Conservation (phyloP, 2,329 filamentous ascomycete genomes). For the Ustilaginoidea virens region DNA sequence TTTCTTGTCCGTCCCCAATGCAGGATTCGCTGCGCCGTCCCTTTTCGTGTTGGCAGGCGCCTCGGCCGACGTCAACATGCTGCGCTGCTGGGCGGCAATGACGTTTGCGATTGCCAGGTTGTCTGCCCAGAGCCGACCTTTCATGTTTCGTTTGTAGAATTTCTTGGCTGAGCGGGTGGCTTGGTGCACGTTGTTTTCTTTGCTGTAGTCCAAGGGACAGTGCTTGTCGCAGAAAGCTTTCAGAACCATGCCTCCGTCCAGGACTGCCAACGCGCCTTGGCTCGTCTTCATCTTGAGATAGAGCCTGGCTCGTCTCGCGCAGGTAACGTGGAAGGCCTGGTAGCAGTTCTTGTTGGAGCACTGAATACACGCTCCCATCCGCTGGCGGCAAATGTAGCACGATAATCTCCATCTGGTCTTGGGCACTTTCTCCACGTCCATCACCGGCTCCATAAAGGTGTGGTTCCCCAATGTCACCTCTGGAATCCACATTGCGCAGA, state of each 20-base stretch:
- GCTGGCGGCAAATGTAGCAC: constrained; percentile 94
- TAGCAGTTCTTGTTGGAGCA: constrained; percentile 97
- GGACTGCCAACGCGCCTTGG: constrained; percentile 60
- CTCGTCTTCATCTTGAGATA: constrained; percentile 95
- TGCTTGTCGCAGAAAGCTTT: constrained; percentile 97
- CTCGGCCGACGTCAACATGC: constrained; percentile 43
- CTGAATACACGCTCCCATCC: constrained; percentile 96
- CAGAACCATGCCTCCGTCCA: constrained; percentile 65
- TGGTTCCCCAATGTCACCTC: constrained; percentile 92
- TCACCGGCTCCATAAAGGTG: constrained; percentile 96
- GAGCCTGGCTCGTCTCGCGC: constrained; percentile 71
- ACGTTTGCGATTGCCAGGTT: constrained; percentile 72
- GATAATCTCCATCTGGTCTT: constrained; percentile 84
- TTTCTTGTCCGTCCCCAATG: constrained; percentile 60
- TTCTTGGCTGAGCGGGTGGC: constrained; percentile 73
- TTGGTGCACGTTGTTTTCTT: constrained; percentile 68
- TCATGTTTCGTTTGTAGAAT: constrained; percentile 83
- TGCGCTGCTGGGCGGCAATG: constrained; percentile 56
- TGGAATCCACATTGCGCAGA: constrained; percentile 97
- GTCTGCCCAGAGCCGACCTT: constrained; percentile 80
- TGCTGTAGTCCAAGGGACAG: constrained; percentile 74
- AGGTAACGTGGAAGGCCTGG: constrained; percentile 93
- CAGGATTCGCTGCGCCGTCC: constrained; percentile 67
- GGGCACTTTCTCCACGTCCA: constrained; percentile 94
- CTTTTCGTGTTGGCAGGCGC: constrained; percentile 71